Base-by-base conservation (phyloP, 202 grass and related monocot species). In the Eragrostis tef region DNA sequence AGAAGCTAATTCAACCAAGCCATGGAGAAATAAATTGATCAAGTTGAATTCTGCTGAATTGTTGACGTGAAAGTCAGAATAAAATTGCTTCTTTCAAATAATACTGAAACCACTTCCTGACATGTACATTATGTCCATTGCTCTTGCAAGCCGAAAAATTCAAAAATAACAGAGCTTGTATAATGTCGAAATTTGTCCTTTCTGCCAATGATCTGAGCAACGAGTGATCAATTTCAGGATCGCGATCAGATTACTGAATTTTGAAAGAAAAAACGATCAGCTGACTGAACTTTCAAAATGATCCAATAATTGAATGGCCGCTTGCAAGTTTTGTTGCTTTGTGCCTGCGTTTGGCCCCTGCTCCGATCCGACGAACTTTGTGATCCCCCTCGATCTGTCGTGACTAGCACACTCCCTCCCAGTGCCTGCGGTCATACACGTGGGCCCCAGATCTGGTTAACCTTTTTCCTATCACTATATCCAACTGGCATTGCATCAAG, bases 401-500 rank as follows among this genome's bases (percentile, higher is more conserved):
- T 76, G 77, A 79, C 68, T 56, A 26, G 46, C 81, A 54, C 64
- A 84, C 9, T 61, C 22, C 58, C 22, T 61, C 34, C 34, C 34
- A 6, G 4, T 14, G 44, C 57, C 27, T 6, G 39, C 53, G 41
- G 46, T 24, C 67, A 65, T 71, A 24, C 71, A 72, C 62, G 46
- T 52, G 66, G 77, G 41, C 27, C 71, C 77, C 78, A 43, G 50
- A 42, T 56, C 57, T n/a, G 29, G 77, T 46, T 56, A 58, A 43
- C 41, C 70, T 77, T 80, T 80, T 77, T 34, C n/a, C 42, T 43
- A 49, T 39, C 72, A 85, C 43, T 77, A 76, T 81, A 77, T 51
- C 72, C 87, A 89, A 72, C 78, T 85, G 83, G 83, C 87, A 85
- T 81, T 61, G 77, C 77, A 89, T 41, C 73, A 64, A 86, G 66